A percentile compares a stretch with the other conserved stretches of the same genome.
phyloP scores from a whole-genome alignment of 2,329 filamentous ascomycete species.

The Lizonia empirigonia region DNA sequence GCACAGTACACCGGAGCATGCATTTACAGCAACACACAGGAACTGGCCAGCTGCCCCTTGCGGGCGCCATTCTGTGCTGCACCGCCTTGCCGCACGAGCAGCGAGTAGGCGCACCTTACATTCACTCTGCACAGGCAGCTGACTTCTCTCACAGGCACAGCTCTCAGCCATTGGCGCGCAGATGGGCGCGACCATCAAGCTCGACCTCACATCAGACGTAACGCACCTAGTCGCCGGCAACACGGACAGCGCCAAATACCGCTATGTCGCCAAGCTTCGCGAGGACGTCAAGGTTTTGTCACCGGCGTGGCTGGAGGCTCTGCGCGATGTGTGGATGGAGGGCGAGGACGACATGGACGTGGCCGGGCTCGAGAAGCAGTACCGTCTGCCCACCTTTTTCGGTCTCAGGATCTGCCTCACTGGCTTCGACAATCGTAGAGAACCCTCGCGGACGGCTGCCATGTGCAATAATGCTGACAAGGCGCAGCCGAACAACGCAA shows the following conservation, averaged over 20 bases:
- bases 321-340: slow-evolving; percentile 79
- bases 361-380: slow-evolving; percentile 67
- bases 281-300: slow-evolving; percentile 84
- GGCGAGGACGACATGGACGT: slow-evolving; percentile 79
- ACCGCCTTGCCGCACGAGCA: slow-evolving; percentile 81
- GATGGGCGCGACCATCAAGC: slow-evolving; percentile 85
- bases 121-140: neutral
- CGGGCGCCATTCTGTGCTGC: slow-evolving; percentile 80
- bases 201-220: slow-evolving; percentile 93
- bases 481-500: slow-evolving; percentile 67
- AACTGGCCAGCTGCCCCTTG: slow-evolving; percentile 46
- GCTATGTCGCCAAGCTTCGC: slow-evolving; percentile 88
- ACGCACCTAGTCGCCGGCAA: slow-evolving; percentile 93
- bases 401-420: slow-evolving; percentile 70
- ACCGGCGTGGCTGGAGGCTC: slow-evolving; percentile 81
- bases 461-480: slow-evolving; percentile 33
- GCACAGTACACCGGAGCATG: neutral
- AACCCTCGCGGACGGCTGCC: neutral
- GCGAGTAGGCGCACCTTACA: slow-evolving; percentile 60
- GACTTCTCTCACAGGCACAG: slow-evolving; percentile 50
- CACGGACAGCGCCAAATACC: slow-evolving; percentile 90
- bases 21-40: slow-evolving; percentile 27
- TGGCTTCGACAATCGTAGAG: slow-evolving; percentile 68
- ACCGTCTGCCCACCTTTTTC: slow-evolving; percentile 68
- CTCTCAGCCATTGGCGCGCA: slow-evolving; percentile 70